Conservation (phyloP, 768 basidiomycete species). For the Suillus brevipes region DNA sequence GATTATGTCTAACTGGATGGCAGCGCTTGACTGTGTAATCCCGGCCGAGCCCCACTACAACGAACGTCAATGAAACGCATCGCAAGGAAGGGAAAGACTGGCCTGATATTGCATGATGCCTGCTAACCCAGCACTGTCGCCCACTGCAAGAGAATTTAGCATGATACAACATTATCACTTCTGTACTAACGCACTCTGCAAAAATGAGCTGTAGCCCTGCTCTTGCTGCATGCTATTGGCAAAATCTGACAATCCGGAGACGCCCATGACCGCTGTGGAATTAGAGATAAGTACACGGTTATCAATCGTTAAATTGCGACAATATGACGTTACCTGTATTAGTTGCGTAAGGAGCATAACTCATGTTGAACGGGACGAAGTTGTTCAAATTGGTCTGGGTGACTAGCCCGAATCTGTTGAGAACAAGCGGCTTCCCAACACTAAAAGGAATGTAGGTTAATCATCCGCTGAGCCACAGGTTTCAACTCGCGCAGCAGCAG, state of each 20-base stretch:
- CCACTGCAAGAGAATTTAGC: conserved; percentile 31
- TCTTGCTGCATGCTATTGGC: conserved; percentile 54
- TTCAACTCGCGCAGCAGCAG: conserved; percentile 42
- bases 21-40: conserved; percentile 45
- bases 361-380: conserved; percentile 65
- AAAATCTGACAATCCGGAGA: conserved; percentile 40
- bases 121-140: conserved; percentile 37
- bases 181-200: conserved; percentile 38
- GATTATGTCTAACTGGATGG: conserved; percentile 38
- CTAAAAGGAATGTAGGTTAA: conserved; percentile 32
- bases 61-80: background rate
- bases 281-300: conserved; percentile 4
- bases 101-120: conserved; percentile 30
- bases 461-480: background rate
- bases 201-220: conserved; percentile 55
- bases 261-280: conserved; percentile 16
- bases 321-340: conserved; percentile 26
- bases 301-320: background rate
- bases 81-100: background rate
- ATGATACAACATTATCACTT: background rate
- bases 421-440: conserved; percentile 52
- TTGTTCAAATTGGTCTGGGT: conserved; percentile 49
- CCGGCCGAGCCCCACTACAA: conserved; percentile 52
- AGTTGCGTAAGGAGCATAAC: conserved; percentile 42
- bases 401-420: conserved; percentile 64